Percentiles rank a stretch among this genome's conserved stretches.
Evolutionary conservation across 2,329 filamentous ascomycete genomes (phyloP).

Genomic region (Fusarium nygamai): DNA sequence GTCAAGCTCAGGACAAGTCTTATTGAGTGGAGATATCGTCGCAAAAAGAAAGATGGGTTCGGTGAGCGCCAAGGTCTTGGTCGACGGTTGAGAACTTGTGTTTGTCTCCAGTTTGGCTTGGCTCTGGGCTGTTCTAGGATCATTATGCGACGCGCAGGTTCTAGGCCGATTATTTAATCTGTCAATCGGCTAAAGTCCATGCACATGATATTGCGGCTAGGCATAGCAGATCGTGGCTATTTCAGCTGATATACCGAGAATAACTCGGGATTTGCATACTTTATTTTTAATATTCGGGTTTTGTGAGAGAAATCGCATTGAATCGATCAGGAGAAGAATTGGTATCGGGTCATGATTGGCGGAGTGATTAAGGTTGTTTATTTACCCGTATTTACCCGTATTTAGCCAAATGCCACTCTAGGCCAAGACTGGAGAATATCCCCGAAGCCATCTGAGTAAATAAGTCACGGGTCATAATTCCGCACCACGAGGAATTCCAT

Average conservation of each 20-base stretch:
- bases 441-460: background rate
- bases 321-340: background rate
- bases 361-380: conserved; percentile 9
- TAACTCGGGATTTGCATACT: background rate
- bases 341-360: background rate
- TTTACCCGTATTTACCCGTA: conserved; percentile 26
- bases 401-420: conserved; percentile 19
- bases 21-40: conserved; percentile 13
- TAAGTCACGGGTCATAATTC: background rate
- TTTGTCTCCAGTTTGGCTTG: conserved; percentile 9
- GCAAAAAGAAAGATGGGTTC: background rate
- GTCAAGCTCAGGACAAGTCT: conserved; percentile 20
- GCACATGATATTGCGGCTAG: background rate
- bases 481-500: background rate
- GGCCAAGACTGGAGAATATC: conserved; percentile 18
- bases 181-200: background rate
- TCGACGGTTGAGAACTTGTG: background rate
- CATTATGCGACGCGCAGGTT: conserved; percentile 5
- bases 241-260: background rate
- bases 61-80: conserved; percentile 23
- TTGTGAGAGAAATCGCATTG: background rate
- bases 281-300: background rate
- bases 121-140: conserved; percentile 11
- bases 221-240: background rate
- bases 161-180: background rate